A percentile compares a stretch with the other conserved stretches of the same genome.
These are phyloP conservation scores for Telopea speciosissima DNA, from an alignment of 177 flowering plant genomes.

Conservation along the genomic window DNA sequence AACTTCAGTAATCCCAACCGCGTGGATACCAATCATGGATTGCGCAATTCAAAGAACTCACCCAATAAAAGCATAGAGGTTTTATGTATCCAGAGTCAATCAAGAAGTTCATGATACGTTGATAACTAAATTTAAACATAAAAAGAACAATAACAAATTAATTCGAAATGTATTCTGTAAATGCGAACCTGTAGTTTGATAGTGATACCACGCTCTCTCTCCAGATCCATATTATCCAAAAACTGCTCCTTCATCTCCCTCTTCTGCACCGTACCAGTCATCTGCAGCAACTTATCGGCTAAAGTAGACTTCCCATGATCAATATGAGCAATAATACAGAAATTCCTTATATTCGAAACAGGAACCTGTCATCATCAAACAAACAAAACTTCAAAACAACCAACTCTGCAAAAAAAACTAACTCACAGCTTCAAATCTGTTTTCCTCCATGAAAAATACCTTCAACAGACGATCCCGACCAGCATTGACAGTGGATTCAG, in stretches of 20 bases:
- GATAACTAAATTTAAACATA: no score
- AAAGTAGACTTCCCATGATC: conserved; percentile 97
- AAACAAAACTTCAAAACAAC: neutral
- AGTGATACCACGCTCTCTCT: conserved; percentile 97
- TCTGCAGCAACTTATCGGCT: conserved; percentile 85
- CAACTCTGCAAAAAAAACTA: no score
- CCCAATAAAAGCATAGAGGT: no score
- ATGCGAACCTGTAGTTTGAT: conserved; percentile 79
- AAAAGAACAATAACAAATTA: neutral
- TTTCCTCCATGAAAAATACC: neutral
- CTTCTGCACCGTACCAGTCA: conserved; percentile 85
- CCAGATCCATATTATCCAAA: conserved; percentile 97
- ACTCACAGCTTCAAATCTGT: no score
- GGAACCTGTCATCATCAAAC: conserved; percentile 56
- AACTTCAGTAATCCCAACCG: no score
- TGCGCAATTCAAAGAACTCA: no score
- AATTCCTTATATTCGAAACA: conserved; percentile 73
- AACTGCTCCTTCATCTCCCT: conserved; percentile 97
- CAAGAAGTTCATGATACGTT: neutral
- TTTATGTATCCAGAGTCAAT: neutral
- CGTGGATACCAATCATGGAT: no score
- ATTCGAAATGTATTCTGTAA: neutral
- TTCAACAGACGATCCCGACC: conserved; percentile 19
- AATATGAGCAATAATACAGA: conserved; percentile 90
- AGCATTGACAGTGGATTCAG: conserved; percentile 2